These are phyloP conservation scores for Magnusiomyces tetraspermus DNA, from an alignment of 1,139 yeast genomes.

Conservation along the genomic window DNA sequence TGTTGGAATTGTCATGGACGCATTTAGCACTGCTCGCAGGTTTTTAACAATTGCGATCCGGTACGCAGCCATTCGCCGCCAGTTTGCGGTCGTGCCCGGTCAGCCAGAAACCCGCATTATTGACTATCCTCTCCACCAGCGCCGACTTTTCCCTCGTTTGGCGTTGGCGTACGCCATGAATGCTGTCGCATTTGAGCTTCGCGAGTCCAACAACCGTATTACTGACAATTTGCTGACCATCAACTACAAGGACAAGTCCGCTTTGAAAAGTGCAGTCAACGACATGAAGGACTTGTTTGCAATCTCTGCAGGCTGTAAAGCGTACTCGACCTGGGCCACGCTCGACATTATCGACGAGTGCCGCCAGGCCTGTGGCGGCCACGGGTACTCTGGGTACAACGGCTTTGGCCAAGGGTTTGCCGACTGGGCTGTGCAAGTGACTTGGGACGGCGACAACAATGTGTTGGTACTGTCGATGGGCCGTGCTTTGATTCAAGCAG, in stretches of 20 bases:
- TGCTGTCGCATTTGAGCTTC: constrained; percentile 61
- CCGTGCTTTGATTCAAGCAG: constrained; percentile 29
- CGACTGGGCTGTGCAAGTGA: constrained; percentile 94
- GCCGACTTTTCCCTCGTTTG: constrained; percentile 70
- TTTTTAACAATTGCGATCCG: constrained; percentile 77
- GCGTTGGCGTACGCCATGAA: constrained; percentile 74
- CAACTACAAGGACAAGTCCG: constrained; percentile 30
- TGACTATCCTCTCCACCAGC: constrained; percentile 80
- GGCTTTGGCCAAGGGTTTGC: constrained; percentile 83
- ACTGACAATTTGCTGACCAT: constrained; percentile 41
- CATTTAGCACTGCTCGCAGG: constrained; percentile 71
- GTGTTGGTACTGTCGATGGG: constrained; percentile 65
- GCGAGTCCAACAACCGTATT: constrained; percentile 43
- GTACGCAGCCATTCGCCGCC: constrained; percentile 84
- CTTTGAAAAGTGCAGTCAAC: constrained; percentile 38
- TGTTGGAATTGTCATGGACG: constrained; percentile 79
- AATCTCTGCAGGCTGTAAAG: constrained; percentile 80
- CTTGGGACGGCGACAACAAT: constrained; percentile 50
- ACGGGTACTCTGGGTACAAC: constrained; percentile 83
- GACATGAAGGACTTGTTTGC: constrained; percentile 72
- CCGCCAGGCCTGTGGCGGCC: constrained; percentile 96
- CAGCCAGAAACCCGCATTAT: constrained; percentile 40
- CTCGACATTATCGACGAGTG: constrained; percentile 75
- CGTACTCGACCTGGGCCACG: constrained; percentile 82
- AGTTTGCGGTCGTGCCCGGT: constrained; percentile 48